A percentile compares a stretch with the other conserved stretches of the same genome.
These are phyloP conservation scores for Casuarina equisetifolia DNA, from an alignment of 306 rosid genomes.

Conservation along the genomic window DNA sequence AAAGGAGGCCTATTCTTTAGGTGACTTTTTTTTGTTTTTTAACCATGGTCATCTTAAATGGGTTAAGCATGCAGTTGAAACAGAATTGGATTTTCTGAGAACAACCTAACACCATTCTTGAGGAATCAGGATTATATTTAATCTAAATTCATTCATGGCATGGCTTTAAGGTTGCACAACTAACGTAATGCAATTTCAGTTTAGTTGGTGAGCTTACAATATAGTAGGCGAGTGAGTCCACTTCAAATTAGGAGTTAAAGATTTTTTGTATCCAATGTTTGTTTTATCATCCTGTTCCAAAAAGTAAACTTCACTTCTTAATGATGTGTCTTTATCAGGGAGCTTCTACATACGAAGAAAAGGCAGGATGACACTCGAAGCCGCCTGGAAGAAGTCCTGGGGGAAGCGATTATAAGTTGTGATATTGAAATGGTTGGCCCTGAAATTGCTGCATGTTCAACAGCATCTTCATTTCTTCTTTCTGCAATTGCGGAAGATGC, in stretches of 20 bases:
- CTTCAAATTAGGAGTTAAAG: not conserved
- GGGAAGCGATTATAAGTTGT: constrained; percentile 55
- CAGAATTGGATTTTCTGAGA: too few species aligned
- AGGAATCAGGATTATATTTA: not conserved
- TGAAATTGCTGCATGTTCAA: constrained; percentile 59
- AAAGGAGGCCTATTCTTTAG: too few species aligned
- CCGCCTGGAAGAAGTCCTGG: constrained; percentile 43
- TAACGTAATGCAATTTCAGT: not conserved
- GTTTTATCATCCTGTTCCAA: constrained; percentile 16
- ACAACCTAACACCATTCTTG: too few species aligned
- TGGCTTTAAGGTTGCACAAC: not conserved
- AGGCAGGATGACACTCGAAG: constrained; percentile 65
- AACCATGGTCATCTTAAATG: too few species aligned
- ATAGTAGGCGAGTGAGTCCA: not conserved
- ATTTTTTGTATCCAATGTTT: not conserved
- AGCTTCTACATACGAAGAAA: constrained; percentile 70
- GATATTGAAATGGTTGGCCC: constrained; percentile 73
- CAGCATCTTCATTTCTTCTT: constrained; percentile 72
- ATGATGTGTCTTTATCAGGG: constrained; percentile 51
- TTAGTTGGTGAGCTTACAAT: not conserved
- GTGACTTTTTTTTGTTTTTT: too few species aligned
- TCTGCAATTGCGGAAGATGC: constrained; percentile 58
- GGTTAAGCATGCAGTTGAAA: too few species aligned
- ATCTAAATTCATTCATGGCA: not conserved
- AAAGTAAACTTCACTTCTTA: constrained; percentile 20